Evolutionary conservation across 2,329 filamentous ascomycete genomes (phyloP).

Genomic region (Elsinoe australis): DNA sequence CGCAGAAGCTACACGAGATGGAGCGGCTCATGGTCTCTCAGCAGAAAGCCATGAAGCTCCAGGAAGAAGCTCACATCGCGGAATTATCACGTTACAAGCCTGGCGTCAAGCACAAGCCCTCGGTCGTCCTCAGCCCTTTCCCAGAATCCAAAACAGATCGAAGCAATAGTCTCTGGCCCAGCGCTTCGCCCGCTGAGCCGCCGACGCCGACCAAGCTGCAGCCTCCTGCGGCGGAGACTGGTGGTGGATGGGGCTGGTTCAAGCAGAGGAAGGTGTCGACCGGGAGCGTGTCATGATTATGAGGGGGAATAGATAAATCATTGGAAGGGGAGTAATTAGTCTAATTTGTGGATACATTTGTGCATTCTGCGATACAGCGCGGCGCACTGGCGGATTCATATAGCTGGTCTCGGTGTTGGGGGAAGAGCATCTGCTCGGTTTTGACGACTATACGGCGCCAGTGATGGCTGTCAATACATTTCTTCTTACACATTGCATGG

Average conservation of each 20-base stretch:
- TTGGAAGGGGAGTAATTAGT: conserved; percentile 10
- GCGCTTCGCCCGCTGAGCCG: not conserved
- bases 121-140: conserved; percentile 1
- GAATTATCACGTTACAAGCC: conserved; percentile 15
- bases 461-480: too few relatives aligned
- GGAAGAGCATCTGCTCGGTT: too few relatives aligned
- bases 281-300: conserved; percentile 3
- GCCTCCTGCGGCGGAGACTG: not conserved
- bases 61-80: conserved; percentile 18
- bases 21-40: conserved; percentile 15
- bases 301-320: too few relatives aligned
- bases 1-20: conserved; percentile 18
- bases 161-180: conserved; percentile 1
- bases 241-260: conserved; percentile 10
- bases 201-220: conserved; percentile 12
- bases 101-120: not conserved
- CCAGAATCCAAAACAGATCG: not conserved
- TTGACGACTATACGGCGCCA: too few relatives aligned
- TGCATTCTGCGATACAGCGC: conserved; percentile 12
- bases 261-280: conserved; percentile 6
- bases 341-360: conserved; percentile 12
- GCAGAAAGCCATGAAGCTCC: conserved; percentile 16
- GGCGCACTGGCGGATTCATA: too few relatives aligned
- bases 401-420: too few relatives aligned
- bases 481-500: too few relatives aligned